Conservation (phyloP, 2,329 filamentous ascomycete genomes). For the Cylindrodendrum hubeiense region DNA sequence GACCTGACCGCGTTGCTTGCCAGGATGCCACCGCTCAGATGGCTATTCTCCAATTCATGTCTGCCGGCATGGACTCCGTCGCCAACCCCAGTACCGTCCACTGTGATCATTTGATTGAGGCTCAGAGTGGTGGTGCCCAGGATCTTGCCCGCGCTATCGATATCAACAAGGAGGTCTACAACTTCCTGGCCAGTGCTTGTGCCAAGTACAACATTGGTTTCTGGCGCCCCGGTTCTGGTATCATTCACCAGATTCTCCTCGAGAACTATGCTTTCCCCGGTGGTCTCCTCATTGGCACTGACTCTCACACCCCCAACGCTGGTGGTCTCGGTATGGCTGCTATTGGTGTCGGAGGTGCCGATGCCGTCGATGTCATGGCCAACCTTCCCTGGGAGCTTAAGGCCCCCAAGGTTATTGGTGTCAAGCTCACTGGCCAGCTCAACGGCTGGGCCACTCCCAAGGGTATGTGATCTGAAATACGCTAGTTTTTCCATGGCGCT, state of each 20-base stretch:
- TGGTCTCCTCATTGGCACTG: conserved; percentile 96
- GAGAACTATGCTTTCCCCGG: conserved; percentile 99
- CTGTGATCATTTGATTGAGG: conserved; percentile 99
- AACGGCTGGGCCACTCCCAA: conserved; percentile 95
- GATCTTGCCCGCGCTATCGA: conserved; percentile 90
- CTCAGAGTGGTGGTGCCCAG: conserved; percentile 91
- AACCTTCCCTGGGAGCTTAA: conserved; percentile 98
- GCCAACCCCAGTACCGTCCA: conserved; percentile 96
- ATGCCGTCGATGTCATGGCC: conserved; percentile 98
- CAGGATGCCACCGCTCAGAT: conserved; percentile 99
- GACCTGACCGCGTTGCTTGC: conserved; percentile 97
- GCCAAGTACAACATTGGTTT: conserved; percentile 99
- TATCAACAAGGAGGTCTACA: conserved; percentile 99
- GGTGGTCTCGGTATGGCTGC: conserved; percentile 95
- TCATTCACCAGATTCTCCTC: conserved; percentile 98
- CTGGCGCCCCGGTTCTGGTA: conserved; percentile 98
- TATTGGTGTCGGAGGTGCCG: conserved; percentile 97
- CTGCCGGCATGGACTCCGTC: conserved; percentile 93
- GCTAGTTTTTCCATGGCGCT: not conserved
- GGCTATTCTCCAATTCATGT: conserved; percentile 99
- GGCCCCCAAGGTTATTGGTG: conserved; percentile 96
- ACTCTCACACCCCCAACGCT: conserved; percentile 97
- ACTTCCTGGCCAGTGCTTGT: conserved; percentile 93
- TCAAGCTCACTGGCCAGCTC: conserved; percentile 90
- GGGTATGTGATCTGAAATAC: conserved; percentile 67